Base-by-base conservation (phyloP, 2,329 filamentous ascomycete genomes). In the Fusarium decemcellulare region DNA sequence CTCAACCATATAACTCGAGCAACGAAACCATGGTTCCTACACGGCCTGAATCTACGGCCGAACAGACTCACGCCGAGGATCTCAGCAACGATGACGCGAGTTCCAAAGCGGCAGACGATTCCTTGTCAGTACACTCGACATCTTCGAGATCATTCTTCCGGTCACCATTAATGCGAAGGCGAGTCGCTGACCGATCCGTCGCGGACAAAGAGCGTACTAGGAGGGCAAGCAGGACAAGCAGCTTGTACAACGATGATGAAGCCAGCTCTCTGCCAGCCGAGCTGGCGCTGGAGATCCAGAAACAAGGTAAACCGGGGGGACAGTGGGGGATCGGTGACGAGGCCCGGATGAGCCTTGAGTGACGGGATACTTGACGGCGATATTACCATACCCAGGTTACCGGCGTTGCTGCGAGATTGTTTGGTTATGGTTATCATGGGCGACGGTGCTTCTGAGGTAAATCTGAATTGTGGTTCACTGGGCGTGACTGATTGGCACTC, bases 311-410 rank as follows among this genome's bases (percentile, higher is more conserved):
- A 74, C 89, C 87, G 71, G 90, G 82, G 71, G 87, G 80, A 4
- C 87, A 89, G 73, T 94, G 94, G 90, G 93, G 93, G 0, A 87
- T 97, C 52, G 92, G 93, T 1, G 94, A 97, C 77, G 94, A 97
- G 76, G 90, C 92, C 27, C 86, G 91, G 74, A 96, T 97, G 92
- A 92, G 90, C 34, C 82, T 97, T 71, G 93, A 95, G 62, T 74
- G 63, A 74, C 48, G 29, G 18, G 40, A 14, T 23, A 59, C 36
- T 46, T 57, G 58, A 58, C 44, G 52, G 36, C 43, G 56, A 65
- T 65, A 37, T 47, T 61, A 46, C 59, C 36, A 64, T 53, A 43
- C 29, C 47, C 56, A 60, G 48, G 59, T 61, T 42, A 60, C 40
- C n/a, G 69, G 72, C 61, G 65, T 72, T 73, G 59, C 79, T 95